Conservation (phyloP, 1,284 basidiomycete genomes). For the Cutaneotrichosporon sp. region DNA sequence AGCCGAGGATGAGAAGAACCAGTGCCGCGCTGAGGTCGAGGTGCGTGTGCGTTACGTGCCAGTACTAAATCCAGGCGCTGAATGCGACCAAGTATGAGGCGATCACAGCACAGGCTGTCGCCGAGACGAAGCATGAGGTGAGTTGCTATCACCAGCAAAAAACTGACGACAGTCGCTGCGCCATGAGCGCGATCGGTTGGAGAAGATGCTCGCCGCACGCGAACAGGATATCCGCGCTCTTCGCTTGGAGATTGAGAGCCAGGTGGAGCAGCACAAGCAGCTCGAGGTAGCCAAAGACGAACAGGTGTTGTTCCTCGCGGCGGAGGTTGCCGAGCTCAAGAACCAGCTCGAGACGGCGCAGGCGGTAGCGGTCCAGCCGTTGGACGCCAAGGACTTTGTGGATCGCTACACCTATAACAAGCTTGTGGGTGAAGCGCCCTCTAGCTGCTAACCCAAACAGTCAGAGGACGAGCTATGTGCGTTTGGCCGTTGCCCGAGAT, state of each 20-base stretch:
- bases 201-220: not conserved
- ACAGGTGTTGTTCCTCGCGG: not conserved
- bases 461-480: not conserved
- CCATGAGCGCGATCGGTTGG: not conserved
- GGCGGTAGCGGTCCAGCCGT: not conserved
- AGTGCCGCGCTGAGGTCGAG: too few relatives aligned
- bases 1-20: too few relatives aligned
- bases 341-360: not conserved
- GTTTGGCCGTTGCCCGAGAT: not conserved
- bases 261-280: not conserved
- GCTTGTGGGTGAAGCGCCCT: not conserved
- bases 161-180: too few relatives aligned
- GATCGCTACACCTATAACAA: not conserved
- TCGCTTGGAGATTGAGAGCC: not conserved
- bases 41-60: too few relatives aligned
- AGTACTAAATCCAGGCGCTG: too few relatives aligned
- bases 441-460: not conserved
- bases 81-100: too few relatives aligned
- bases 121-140: too few relatives aligned
- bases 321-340: not conserved
- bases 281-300: not conserved
- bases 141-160: too few relatives aligned
- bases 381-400: not conserved
- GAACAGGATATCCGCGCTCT: not conserved
- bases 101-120: too few relatives aligned